phyloP scores from a whole-genome alignment of 1,284 basidiomycete species.

The Clitocybe nebularis region DNA sequence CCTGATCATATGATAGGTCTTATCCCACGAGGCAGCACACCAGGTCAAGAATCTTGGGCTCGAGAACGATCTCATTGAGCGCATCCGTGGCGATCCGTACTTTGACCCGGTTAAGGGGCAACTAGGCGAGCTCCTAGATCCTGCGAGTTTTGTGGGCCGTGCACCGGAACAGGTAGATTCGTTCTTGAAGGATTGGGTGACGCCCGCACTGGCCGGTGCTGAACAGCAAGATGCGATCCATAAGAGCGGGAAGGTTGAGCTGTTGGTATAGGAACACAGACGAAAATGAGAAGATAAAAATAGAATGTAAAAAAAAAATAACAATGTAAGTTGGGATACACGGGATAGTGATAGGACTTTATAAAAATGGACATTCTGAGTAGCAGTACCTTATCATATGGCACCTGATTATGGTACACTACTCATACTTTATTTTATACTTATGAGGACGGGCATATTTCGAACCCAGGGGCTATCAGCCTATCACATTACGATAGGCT shows the following conservation, averaged over 20 bases:
- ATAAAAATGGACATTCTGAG: no score
- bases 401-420: no score
- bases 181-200: slow-evolving; percentile 88
- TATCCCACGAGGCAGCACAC: slow-evolving; percentile 94
- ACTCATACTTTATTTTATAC: no score
- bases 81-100: slow-evolving; percentile 64
- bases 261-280: slow-evolving; percentile 36
- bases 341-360: not conserved
- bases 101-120: slow-evolving; percentile 63
- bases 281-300: no score
- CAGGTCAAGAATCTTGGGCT: slow-evolving; percentile 95
- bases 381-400: no score
- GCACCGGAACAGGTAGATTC: slow-evolving; percentile 92
- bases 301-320: not conserved
- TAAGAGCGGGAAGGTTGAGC: slow-evolving; percentile 43
- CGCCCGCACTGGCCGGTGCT: slow-evolving; percentile 72
- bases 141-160: slow-evolving; percentile 83
- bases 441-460: no score
- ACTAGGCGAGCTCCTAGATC: slow-evolving; percentile 72
- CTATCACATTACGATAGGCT: no score
- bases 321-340: not conserved
- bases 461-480: no score
- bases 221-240: slow-evolving; percentile 61
- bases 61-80: slow-evolving; percentile 94
- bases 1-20: slow-evolving; percentile 42